Evolutionary conservation across 352 stramenopile species (phyloP).

Genomic region (Phytopythium ostracodes): DNA sequence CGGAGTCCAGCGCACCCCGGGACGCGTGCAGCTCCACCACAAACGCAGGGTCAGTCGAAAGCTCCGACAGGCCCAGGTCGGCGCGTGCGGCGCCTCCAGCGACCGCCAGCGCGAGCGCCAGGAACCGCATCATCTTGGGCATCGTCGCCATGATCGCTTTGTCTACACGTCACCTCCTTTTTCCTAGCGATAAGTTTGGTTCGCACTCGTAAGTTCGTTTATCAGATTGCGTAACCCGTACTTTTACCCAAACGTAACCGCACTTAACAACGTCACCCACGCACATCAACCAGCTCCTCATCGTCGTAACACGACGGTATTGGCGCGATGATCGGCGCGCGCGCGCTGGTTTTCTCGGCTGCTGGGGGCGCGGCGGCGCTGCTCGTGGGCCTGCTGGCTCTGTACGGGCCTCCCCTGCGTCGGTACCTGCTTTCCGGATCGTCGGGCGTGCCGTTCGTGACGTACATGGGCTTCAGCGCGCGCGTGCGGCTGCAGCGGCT

Average conservation of each 20-base stretch:
- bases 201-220: background rate
- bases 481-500: conserved; percentile 38
- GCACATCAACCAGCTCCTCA: background rate
- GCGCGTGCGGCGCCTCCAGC: background rate
- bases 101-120: background rate
- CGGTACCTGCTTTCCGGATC: background rate
- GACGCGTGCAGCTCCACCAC: conserved; percentile 66
- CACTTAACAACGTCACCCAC: background rate
- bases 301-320: too few relatives aligned
- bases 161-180: background rate
- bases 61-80: background rate
- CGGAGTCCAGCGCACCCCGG: conserved; percentile 27
- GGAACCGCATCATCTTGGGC: background rate
- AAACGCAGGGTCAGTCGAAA: conserved; percentile 38
- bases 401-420: background rate
- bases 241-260: background rate
- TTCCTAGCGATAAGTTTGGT: background rate
- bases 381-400: background rate
- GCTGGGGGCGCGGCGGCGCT: background rate
- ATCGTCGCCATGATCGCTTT: too few relatives aligned
- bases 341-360: background rate
- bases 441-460: conserved; percentile 21
- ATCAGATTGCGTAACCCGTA: too few relatives aligned
- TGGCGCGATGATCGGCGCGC: background rate
- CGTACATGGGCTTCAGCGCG: conserved; percentile 40